Conservation (phyloP, 2,329 filamentous ascomycete species). For the Xylariaceae sp. region DNA sequence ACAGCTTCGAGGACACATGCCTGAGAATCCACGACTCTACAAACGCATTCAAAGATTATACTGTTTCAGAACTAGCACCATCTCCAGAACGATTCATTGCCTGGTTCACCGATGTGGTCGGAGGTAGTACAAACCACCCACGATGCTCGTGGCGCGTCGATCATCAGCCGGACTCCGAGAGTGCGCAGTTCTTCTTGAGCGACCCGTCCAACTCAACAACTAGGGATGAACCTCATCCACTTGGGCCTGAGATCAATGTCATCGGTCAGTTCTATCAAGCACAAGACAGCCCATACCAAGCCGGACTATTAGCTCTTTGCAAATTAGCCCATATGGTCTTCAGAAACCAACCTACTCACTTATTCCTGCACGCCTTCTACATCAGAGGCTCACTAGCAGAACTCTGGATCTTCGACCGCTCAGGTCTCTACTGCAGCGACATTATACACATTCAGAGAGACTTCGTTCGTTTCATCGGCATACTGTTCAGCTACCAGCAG, state of each 20-base stretch:
- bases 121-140: conserved; percentile 11
- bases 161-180: conserved; percentile 5
- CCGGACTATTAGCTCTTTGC: conserved; percentile 22
- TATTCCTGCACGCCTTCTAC: conserved; percentile 38
- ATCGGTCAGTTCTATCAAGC: conserved; percentile 20
- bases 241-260: conserved; percentile 14
- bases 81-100: conserved; percentile 15
- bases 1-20: conserved; percentile 8
- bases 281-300: conserved; percentile 11
- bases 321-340: conserved; percentile 28
- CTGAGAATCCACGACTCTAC: conserved; percentile 14
- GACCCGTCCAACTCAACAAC: conserved; percentile 9
- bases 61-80: conserved; percentile 12
- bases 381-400: conserved; percentile 32
- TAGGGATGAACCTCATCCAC: conserved; percentile 10
- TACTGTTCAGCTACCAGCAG: conserved; percentile 30
- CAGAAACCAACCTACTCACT: conserved; percentile 31
- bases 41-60: conserved; percentile 6
- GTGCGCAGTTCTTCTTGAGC: conserved; percentile 15
- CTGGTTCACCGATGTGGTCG: conserved; percentile 19
- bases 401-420: conserved; percentile 38
- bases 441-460: conserved; percentile 31
- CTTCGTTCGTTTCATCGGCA: conserved; percentile 27
- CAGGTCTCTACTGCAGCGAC: conserved; percentile 34
- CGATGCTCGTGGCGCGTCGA: conserved; percentile 19